Conservation (phyloP, 2,329 filamentous ascomycete species). For the Talaromyces sp. region DNA sequence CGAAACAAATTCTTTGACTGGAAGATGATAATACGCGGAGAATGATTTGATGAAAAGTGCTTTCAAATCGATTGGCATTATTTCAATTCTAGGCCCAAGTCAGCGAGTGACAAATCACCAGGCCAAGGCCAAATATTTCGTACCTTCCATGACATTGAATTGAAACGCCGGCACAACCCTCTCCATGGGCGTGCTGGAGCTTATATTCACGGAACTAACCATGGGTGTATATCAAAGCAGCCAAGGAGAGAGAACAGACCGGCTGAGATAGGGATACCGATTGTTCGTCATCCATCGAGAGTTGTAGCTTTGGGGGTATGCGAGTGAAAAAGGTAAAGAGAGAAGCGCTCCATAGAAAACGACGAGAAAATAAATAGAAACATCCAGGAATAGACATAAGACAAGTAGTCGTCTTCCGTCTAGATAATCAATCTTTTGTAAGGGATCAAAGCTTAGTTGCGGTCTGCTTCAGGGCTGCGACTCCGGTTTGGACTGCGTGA, state of each 20-base stretch:
- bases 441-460: conserved; percentile 29
- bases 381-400: conserved; percentile 18
- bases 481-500: conserved; percentile 51
- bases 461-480: conserved; percentile 47
- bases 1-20: not conserved
- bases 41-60: not conserved
- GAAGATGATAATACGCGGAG: not conserved
- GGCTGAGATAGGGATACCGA: conserved; percentile 21
- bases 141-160: conserved; percentile 32
- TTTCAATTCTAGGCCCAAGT: conserved; percentile 22
- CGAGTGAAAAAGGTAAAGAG: conserved; percentile 1
- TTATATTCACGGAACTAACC: not conserved
- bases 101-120: conserved; percentile 13
- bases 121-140: conserved; percentile 4
- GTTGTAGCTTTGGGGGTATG: conserved; percentile 7
- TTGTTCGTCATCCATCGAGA: conserved; percentile 12
- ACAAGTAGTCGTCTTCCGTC: conserved; percentile 3
- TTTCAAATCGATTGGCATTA: conserved; percentile 11
- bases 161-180: conserved; percentile 32
- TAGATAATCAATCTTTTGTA: conserved; percentile 9
- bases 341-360: conserved; percentile 12
- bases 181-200: conserved; percentile 5
- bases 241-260: conserved; percentile 22
- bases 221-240: conserved; percentile 2
- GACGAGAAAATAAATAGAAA: conserved; percentile 11